Evolutionary conservation across 805 yeast genomes (phyloP).

Genomic region (Myxozyma melibiosi): DNA sequence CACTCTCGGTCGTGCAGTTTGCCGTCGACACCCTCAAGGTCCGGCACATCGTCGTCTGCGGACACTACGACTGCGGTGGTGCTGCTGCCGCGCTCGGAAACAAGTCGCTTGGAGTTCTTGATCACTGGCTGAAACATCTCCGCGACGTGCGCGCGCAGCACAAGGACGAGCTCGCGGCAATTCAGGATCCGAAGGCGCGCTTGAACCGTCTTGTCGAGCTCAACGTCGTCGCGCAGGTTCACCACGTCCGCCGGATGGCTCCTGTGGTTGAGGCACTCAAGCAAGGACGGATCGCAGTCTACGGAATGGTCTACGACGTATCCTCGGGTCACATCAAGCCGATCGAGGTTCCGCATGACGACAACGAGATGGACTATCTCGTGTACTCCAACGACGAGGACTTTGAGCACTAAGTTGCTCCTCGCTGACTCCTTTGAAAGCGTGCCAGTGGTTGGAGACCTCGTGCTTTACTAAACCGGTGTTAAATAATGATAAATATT

Average conservation of each 20-base stretch:
- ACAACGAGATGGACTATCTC: constrained; percentile 26
- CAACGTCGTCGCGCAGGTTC: constrained; percentile 73
- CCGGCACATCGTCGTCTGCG: constrained; percentile 79
- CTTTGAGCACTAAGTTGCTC: constrained; percentile 10
- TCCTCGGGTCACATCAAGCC: constrained; percentile 64
- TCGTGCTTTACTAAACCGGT: no score
- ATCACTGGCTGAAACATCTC: constrained; percentile 69
- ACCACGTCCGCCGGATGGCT: constrained; percentile 61
- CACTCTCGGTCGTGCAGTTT: constrained; percentile 80
- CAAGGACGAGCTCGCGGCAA: constrained; percentile 51
- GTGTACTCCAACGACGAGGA: constrained; percentile 4
- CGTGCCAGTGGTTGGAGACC: no score
- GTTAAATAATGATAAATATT: no score
- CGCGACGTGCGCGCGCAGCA: constrained; percentile 68
- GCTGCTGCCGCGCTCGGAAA: constrained; percentile 74
- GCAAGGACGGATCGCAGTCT: constrained; percentile 66
- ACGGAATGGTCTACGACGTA: constrained; percentile 85
- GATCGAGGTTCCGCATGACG: constrained; percentile 46
- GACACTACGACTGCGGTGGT: constrained; percentile 96
- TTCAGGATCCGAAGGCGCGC: constrained; percentile 55
- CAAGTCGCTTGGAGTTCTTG: constrained; percentile 66
- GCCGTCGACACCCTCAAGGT: constrained; percentile 85
- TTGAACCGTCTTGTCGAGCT: constrained; percentile 70
- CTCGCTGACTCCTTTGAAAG: no score
- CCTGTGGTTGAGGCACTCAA: constrained; percentile 67